These are phyloP conservation scores for Tremella yokohamensis DNA, from an alignment of 768 basidiomycete species.

Conservation along the genomic window DNA sequence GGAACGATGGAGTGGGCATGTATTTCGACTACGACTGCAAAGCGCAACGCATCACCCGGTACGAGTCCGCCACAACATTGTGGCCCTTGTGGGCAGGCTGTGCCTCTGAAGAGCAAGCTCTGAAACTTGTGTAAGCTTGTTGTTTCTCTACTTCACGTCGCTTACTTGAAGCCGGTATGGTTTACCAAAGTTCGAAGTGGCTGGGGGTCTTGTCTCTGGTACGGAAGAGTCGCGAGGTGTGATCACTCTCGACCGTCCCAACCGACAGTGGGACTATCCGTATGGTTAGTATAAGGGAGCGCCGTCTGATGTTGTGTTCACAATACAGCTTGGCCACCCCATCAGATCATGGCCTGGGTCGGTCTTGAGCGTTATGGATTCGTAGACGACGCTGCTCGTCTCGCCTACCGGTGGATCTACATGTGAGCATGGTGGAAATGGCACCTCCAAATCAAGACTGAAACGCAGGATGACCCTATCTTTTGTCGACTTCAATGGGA, in stretches of 20 bases:
- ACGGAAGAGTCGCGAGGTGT: conserved; percentile 94
- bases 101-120: conserved; percentile 90
- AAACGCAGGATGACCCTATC: conserved; percentile 45
- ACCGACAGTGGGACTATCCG: conserved; percentile 81
- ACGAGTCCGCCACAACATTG: conserved; percentile 93
- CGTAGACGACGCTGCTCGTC: conserved; percentile 82
- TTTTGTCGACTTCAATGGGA: conserved; percentile 88
- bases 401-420: conserved; percentile 96
- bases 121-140: conserved; percentile 77
- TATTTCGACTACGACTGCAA: conserved; percentile 97
- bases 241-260: conserved; percentile 91
- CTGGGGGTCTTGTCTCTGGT: conserved; percentile 90
- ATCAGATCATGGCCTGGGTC: conserved; percentile 98
- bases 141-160: not conserved
- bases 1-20: conserved; percentile 91
- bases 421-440: conserved; percentile 60
- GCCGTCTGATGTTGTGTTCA: conserved; percentile 46
- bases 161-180: conserved; percentile 64
- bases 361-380: conserved; percentile 95
- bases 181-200: conserved; percentile 90
- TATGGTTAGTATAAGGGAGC: not conserved
- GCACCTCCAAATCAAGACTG: conserved; percentile 7
- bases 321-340: conserved; percentile 58
- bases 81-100: conserved; percentile 98
- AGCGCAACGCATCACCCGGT: conserved; percentile 82